Conservation (phyloP, 495 filamentous ascomycete species). For the Penicillium chermesinum region DNA sequence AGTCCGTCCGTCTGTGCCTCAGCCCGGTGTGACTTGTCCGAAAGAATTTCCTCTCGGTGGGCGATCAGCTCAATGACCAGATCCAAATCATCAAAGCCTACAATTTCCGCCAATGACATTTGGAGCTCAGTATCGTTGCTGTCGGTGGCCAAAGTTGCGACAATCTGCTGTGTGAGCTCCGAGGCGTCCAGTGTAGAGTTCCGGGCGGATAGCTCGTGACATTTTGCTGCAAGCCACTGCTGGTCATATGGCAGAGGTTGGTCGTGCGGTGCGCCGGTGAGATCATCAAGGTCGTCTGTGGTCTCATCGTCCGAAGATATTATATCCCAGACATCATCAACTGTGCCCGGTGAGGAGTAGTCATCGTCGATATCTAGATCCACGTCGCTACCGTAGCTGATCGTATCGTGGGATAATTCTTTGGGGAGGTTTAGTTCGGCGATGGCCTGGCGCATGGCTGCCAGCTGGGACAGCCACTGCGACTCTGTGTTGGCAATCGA, state of each 20-base stretch:
- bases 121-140: conserved; percentile 77
- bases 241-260: conserved; percentile 29
- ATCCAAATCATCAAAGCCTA: conserved; percentile 89
- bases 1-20: conserved; percentile 47
- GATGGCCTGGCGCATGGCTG: conserved; percentile 67
- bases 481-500: conserved; percentile 43
- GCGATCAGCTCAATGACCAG: conserved; percentile 78
- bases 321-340: conserved; percentile 86
- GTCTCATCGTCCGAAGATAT: conserved; percentile 68
- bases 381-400: conserved; percentile 51
- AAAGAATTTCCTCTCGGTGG: conserved; percentile 60
- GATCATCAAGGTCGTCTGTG: conserved; percentile 42
- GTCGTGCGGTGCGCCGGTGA: conserved; percentile 12
- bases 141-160: conserved; percentile 61
- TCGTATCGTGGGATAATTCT: conserved; percentile 35
- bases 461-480: conserved; percentile 67
- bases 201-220: conserved; percentile 51
- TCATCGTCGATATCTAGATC: conserved; percentile 58
- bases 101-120: conserved; percentile 79
- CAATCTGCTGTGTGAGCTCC: conserved; percentile 65
- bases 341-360: conserved; percentile 54
- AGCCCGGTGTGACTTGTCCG: conserved; percentile 27
- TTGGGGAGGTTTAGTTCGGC: conserved; percentile 59
- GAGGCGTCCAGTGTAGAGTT: conserved; percentile 57
- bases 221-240: conserved; percentile 62